Base-by-base conservation (phyloP, 208 protist genomes). In the Wallacemonas sp. region DNA sequence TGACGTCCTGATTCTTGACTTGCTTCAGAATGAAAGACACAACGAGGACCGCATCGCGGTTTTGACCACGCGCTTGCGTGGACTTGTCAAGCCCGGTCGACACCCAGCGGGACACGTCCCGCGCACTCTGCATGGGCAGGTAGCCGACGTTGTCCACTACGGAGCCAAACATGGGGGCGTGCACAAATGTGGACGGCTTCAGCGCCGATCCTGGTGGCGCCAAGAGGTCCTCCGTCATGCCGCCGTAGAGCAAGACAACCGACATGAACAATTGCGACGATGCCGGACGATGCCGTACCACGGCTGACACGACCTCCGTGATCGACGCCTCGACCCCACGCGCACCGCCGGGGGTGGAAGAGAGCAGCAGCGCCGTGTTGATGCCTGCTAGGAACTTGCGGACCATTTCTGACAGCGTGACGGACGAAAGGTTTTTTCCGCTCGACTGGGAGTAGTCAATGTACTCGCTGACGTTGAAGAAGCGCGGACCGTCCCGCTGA, bases 391-490 rank as follows among this genome's bases (percentile, higher is more conserved):
- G 29, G 46, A 91, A 88, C 46, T 77, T 82, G 52, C 69, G 66
- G 12, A 65, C 69, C 44, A 86, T 63, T 54, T 83, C 73, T 12
- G 55, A 63, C 44, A 91, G 63, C 24, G 70, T 80, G 24, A 73
- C 30, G 34, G 81, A 91, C 15, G 68, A 73, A 13, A 89, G 46
- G 0, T 38, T 55, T 22, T 55, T 5, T 3, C 33, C 45, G 32
- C 9, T 36, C 15, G 42, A 34, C 22, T 71, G 59, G n/a, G 39
- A n/a, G 71, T 68, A 78, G 29, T 45, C 67, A 26, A 88, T 30
- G 39, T 69, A 88, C 76, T 91, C 85, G 65, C 86, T 79, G 9
- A 91, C 85, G 34, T 79, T 32, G 71, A 78, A 88, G 61, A 79
- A 87, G 34, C 69, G 84, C 13, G 80, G 44, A 17, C 39, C 21